Conservation (phyloP, 257 asterid species). For the Thymus mandschuricus region DNA sequence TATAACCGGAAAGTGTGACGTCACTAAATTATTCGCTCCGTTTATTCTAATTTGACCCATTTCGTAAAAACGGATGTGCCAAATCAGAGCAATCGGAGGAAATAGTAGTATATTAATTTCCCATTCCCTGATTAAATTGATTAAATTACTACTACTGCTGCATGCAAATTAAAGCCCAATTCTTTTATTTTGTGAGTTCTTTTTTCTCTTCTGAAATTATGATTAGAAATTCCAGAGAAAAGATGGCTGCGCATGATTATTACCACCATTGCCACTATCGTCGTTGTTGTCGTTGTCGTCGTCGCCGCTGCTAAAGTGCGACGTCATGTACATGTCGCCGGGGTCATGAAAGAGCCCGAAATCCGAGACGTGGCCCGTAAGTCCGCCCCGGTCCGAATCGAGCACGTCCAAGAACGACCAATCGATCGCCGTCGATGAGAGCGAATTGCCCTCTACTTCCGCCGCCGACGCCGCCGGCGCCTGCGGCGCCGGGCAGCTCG, state of each 20-base stretch:
- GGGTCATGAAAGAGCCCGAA: conserved; percentile 52
- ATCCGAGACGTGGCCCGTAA: conserved; percentile 35
- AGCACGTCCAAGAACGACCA: conserved; percentile 56
- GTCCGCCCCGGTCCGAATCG: conserved; percentile 18
- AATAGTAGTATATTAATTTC: neutral
- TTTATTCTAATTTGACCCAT: no score
- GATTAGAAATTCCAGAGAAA: conserved; percentile 60
- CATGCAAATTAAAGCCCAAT: neutral
- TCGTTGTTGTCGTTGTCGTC: neutral
- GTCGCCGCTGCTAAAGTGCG: conserved; percentile 23
- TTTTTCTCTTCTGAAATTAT: no score
- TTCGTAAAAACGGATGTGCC: no score
- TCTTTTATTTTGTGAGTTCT: neutral
- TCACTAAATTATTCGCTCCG: neutral
- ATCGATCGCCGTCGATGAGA: conserved; percentile 33
- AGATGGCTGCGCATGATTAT: conserved; percentile 29
- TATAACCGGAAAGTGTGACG: conserved; percentile 26
- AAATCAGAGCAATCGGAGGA: no score
- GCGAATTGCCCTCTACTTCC: conserved; percentile 26
- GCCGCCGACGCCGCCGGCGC: neutral
- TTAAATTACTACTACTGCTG: neutral
- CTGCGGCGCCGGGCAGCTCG: neutral
- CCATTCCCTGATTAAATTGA: neutral
- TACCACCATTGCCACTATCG: conserved; percentile 35
- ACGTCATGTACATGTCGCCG: conserved; percentile 45